Evolutionary conservation across 805 yeast genomes (phyloP).

Genomic region (Sporopachydermia quercuum): DNA sequence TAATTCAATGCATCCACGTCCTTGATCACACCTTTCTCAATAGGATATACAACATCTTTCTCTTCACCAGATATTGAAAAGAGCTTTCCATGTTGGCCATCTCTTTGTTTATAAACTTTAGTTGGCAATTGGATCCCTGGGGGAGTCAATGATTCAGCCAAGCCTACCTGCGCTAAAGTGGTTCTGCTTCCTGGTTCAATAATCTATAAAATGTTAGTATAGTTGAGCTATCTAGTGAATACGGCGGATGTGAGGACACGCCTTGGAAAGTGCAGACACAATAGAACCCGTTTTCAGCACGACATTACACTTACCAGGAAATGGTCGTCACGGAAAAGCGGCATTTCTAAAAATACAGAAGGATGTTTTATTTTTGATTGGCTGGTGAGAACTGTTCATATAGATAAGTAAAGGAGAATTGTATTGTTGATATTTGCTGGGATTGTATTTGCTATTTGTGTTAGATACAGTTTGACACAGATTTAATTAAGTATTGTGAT

Average conservation of each 20-base stretch:
- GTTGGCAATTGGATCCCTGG: conserved; percentile 74
- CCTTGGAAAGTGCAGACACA: background rate
- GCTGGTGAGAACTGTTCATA: too few relatives aligned
- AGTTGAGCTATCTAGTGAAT: background rate
- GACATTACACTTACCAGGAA: background rate
- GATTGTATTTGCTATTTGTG: too few relatives aligned
- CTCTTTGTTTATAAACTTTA: conserved; percentile 38
- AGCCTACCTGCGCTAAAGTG: conserved; percentile 69
- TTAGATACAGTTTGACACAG: too few relatives aligned
- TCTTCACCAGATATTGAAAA: conserved; percentile 20
- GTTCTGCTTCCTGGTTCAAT: conserved; percentile 67
- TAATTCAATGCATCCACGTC: conserved; percentile 59
- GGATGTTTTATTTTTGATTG: too few relatives aligned
- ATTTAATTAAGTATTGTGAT: too few relatives aligned
- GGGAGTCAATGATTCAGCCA: conserved; percentile 56
- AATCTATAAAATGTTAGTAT: conserved; percentile 21
- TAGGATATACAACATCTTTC: conserved; percentile 40
- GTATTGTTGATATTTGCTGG: too few relatives aligned
- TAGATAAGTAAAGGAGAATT: too few relatives aligned
- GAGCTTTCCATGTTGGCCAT: conserved; percentile 19
- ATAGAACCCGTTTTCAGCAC: too few relatives aligned
- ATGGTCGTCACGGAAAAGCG: background rate
- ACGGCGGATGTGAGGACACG: background rate
- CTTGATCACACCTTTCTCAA: conserved; percentile 45
- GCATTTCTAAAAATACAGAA: background rate